Base-by-base conservation (phyloP, 106 monocot genomes). In the Dioscorea zingiberensis region DNA sequence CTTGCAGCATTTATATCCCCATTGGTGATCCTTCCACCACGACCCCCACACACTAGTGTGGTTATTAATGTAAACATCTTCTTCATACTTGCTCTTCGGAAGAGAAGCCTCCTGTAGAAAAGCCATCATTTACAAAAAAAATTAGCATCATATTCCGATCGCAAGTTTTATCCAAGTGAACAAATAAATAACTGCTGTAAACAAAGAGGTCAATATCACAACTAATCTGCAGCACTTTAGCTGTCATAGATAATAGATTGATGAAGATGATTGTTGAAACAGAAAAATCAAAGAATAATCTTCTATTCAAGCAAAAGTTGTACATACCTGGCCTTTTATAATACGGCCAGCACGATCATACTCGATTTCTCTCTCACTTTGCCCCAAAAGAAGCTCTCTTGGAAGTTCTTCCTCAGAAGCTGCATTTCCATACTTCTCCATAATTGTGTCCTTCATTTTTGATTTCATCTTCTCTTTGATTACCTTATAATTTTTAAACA, bases 341-440 rank as follows among this genome's bases (percentile, higher is more conserved):
- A 98, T 84, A 58, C 97, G 71, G 51, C 97, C 97, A 71, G 97
- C 87, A 47, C 97, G 83, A 60, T 98, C 97, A 70, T 98, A 98
- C 66, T 98, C 97, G 63, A 98, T 74, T 65, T 98, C 97, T 63
- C 70, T 81, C 71, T 98, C 92, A 63, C 81, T 92, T 65, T 98
- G 97, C 2, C 97, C 97, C 30, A 98, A 82, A 44, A 97, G 88
- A 46, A 98, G 92, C 63, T 92, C 97, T 62, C 76, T 78, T 12
- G 97, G 97, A 59, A 89, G 71, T 44, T 74, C 47, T 48, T 98
- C 92, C 27, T 84, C 75, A 2, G 88, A 80, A 48, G 97, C 97
- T 16, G 97, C 97, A 78, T 98, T 98, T 4, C 95, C 97, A 61
- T 98, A 98, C 63, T 92, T 98, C 72, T 89, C 88, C 87, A 92